Evolutionary conservation across 2,329 filamentous ascomycete genomes (phyloP).

Genomic region (Cucurbitaria berberidis): DNA sequence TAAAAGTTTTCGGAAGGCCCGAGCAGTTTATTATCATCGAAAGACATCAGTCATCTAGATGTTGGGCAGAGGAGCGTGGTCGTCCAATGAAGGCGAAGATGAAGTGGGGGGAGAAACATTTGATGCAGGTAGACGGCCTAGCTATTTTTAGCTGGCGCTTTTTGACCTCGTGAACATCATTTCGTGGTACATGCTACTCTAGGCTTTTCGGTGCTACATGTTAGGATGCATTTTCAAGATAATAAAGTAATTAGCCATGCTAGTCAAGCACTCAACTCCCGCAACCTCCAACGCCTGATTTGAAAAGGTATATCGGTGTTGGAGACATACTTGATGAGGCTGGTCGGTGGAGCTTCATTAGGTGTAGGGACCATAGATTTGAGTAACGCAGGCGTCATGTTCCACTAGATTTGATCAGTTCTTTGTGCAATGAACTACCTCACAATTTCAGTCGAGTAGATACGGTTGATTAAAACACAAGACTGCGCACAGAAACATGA

Average conservation of each 20-base stretch:
- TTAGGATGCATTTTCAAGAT: neutral
- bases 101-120: slow-evolving; percentile 1
- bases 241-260: no score
- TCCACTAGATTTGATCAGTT: no score
- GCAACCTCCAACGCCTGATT: no score
- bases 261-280: no score
- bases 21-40: neutral
- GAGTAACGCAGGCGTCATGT: no score
- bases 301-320: no score
- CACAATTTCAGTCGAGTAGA: no score
- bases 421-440: no score
- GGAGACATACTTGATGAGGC: no score
- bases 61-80: neutral
- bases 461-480: no score
- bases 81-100: neutral
- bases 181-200: slow-evolving; percentile 12
- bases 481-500: neutral
- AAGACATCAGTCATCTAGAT: neutral
- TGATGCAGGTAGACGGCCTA: neutral
- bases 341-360: no score
- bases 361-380: no score
- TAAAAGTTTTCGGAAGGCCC: neutral
- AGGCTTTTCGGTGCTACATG: neutral
- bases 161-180: slow-evolving; percentile 9
- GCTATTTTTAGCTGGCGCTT: slow-evolving; percentile 2